phyloP scores from a whole-genome alignment of 805 yeast genomes.

The Candida glaebosa region DNA sequence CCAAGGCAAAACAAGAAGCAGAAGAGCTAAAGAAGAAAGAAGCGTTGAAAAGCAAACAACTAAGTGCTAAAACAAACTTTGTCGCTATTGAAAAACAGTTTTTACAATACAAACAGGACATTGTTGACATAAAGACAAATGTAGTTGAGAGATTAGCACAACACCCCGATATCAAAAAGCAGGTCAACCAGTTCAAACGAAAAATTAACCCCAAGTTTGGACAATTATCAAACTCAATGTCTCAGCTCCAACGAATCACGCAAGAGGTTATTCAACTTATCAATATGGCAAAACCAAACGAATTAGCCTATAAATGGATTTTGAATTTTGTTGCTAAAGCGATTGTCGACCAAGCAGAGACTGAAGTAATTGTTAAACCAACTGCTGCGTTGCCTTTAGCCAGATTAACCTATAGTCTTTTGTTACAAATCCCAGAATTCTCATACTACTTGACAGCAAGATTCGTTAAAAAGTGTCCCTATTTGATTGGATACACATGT shows the following conservation, averaged over 20 bases:
- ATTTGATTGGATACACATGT: slow-evolving; percentile 78
- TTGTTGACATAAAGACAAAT: slow-evolving; percentile 54
- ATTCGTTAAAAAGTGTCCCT: slow-evolving; percentile 88
- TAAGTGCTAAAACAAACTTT: slow-evolving; percentile 31
- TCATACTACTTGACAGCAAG: slow-evolving; percentile 66
- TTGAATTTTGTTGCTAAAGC: slow-evolving; percentile 83
- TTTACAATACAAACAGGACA: slow-evolving; percentile 47
- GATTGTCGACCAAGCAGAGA: slow-evolving; percentile 85
- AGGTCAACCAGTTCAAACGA: slow-evolving; percentile 60
- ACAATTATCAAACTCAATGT: slow-evolving; percentile 71
- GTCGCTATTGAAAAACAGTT: slow-evolving; percentile 40
- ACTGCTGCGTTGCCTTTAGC: slow-evolving; percentile 80
- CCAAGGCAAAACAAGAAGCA: slow-evolving; percentile 14
- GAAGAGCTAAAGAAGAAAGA: slow-evolving; percentile 17
- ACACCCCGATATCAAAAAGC: slow-evolving; percentile 50
- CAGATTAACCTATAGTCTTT: slow-evolving; percentile 51
- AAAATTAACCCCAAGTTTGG: slow-evolving; percentile 88
- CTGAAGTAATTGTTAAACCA: slow-evolving; percentile 81
- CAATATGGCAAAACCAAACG: slow-evolving; percentile 42
- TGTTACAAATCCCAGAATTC: slow-evolving; percentile 48
- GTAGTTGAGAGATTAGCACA: slow-evolving; percentile 53
- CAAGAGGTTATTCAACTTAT: slow-evolving; percentile 51
- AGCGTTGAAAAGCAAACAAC: slow-evolving; percentile 17
- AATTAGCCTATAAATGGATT: slow-evolving; percentile 65
- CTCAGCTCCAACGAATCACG: slow-evolving; percentile 54